Evolutionary conservation across 345 rosid genomes (phyloP).

Genomic region (Syzygium jambos): DNA sequence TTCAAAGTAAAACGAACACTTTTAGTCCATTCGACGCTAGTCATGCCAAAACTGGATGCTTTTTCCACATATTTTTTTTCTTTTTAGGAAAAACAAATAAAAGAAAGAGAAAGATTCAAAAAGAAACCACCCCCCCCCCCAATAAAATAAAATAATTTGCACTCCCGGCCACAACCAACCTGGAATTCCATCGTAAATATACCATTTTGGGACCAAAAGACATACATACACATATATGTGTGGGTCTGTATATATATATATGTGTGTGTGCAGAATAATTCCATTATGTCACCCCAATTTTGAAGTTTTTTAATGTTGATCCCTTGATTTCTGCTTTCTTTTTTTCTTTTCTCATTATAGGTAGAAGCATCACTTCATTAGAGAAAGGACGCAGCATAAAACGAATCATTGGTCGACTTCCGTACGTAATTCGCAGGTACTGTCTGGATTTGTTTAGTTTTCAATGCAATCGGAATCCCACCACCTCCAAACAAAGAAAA

Average conservation of each 20-base stretch:
- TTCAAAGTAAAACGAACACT: background rate
- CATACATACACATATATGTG: background rate
- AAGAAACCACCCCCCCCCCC: background rate
- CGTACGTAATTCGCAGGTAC: background rate
- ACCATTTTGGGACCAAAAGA: background rate
- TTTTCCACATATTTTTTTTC: background rate
- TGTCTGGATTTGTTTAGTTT: background rate
- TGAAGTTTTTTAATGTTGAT: background rate
- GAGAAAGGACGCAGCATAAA: background rate
- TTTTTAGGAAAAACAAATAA: background rate
- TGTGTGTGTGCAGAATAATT: background rate
- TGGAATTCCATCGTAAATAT: background rate
- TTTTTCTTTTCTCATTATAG: background rate
- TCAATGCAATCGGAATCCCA: background rate
- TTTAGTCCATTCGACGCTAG: background rate
- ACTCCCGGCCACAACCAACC: background rate
- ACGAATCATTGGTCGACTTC: background rate
- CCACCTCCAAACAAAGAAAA: background rate
- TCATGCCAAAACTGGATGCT: background rate
- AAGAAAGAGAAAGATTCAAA: background rate
- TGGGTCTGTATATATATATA: too few species aligned
- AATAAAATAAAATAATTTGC: background rate
- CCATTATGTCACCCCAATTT: background rate
- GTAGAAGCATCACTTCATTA: background rate
- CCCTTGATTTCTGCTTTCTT: background rate